Conservation (phyloP, 2,329 filamentous ascomycete genomes). For the Stemphylium lycopersici region DNA sequence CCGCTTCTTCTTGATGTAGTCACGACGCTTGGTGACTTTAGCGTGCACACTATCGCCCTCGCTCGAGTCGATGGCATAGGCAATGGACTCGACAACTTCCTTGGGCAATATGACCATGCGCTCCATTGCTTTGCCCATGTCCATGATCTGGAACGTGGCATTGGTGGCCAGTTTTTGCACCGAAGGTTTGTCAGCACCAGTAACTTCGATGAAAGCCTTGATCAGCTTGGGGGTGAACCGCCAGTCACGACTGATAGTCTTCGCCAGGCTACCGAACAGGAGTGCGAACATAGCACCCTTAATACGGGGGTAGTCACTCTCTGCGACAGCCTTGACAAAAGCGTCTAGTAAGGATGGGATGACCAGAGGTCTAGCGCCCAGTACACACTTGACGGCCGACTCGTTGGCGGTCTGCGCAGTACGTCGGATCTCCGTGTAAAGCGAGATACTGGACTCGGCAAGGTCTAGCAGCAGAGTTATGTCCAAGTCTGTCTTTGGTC, state of each 20-base stretch:
- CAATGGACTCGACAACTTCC: constrained; percentile 70
- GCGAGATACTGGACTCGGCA: constrained; percentile 84
- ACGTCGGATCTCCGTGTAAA: constrained; percentile 94
- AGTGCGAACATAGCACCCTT: constrained; percentile 94
- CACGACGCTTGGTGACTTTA: constrained; percentile 69
- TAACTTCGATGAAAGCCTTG: constrained; percentile 86
- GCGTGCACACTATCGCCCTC: constrained; percentile 63
- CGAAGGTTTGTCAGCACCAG: constrained; percentile 88
- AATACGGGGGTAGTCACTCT: constrained; percentile 85
- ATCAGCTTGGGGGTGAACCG: constrained; percentile 91
- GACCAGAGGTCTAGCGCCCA: constrained; percentile 85
- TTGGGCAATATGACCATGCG: constrained; percentile 82
- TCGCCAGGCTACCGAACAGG: constrained; percentile 84
- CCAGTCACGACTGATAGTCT: constrained; percentile 91
- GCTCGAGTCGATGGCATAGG: constrained; percentile 39
- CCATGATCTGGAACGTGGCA: constrained; percentile 83
- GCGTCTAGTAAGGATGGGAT: constrained; percentile 85
- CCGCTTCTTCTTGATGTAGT: constrained; percentile 77
- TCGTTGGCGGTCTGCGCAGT: constrained; percentile 92
- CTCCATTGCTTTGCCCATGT: constrained; percentile 89
- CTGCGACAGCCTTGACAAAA: constrained; percentile 77
- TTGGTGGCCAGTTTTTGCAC: constrained; percentile 87
- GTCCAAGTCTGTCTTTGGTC: constrained; percentile 89
- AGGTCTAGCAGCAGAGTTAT: constrained; percentile 84
- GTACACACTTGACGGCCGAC: constrained; percentile 88